Percentiles rank a stretch among this genome's conserved stretches.
phyloP scores from a whole-genome alignment of 2,329 filamentous ascomycete genomes.

The Mycosphaerella sp. region DNA sequence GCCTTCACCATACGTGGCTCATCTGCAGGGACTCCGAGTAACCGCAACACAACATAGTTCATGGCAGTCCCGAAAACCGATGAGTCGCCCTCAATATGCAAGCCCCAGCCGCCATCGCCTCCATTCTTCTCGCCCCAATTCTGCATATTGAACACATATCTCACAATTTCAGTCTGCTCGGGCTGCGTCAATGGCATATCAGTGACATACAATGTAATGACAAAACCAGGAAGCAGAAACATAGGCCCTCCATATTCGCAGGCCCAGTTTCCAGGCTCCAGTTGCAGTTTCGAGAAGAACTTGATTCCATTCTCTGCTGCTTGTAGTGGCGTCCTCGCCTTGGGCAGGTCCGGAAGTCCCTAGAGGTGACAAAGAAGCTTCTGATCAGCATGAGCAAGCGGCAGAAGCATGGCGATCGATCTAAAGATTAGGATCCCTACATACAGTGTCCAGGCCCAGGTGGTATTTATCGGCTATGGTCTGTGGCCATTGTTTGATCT shows the following conservation, averaged over 20 bases:
- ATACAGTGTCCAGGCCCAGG: conserved; percentile 71
- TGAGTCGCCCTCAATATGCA: conserved; percentile 91
- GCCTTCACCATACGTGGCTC: conserved; percentile 82
- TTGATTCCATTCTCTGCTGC: conserved; percentile 74
- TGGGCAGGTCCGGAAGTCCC: conserved; percentile 67
- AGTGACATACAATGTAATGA: conserved; percentile 83
- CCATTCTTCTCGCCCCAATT: conserved; percentile 49
- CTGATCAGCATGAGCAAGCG: conserved; percentile 2
- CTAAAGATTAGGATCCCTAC: conserved; percentile 13
- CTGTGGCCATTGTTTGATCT: conserved; percentile 74
- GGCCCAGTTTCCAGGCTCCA: conserved; percentile 86
- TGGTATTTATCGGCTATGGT: conserved; percentile 83
- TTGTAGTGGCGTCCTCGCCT: conserved; percentile 66
- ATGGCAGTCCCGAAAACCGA: conserved; percentile 83
- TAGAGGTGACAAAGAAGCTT: conserved; percentile 35
- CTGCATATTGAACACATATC: conserved; percentile 82
- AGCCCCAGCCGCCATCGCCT: conserved; percentile 90
- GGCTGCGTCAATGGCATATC: conserved; percentile 76
- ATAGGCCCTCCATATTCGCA: conserved; percentile 98
- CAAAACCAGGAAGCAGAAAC: conserved; percentile 83
- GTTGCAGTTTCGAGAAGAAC: conserved; percentile 86
- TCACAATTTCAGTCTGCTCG: conserved; percentile 80
- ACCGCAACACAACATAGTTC: conserved; percentile 76
- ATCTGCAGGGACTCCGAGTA: conserved; percentile 77
- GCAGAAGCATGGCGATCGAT: conserved; percentile 35